These are phyloP conservation scores for Ramalina intermedia DNA, from an alignment of 495 filamentous ascomycete genomes.

Conservation along the genomic window DNA sequence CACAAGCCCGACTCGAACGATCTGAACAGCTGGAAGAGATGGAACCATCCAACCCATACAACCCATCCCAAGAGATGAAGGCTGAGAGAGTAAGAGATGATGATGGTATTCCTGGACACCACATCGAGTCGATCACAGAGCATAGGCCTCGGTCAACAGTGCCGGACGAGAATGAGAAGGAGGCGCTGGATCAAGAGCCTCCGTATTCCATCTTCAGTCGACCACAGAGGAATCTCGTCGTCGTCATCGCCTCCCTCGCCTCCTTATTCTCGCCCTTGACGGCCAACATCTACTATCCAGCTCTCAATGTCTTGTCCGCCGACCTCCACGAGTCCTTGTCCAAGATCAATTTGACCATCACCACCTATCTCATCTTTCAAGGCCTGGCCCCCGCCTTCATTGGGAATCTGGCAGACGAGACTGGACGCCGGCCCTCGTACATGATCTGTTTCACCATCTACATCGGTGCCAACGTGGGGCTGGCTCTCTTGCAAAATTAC, in stretches of 20 bases:
- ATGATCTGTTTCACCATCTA: conserved; percentile 30
- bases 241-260: conserved; percentile 21
- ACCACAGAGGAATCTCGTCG: conserved; percentile 16
- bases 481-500: conserved; percentile 31
- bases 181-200: not conserved
- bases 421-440: conserved; percentile 33
- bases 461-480: conserved; percentile 31
- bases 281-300: conserved; percentile 31
- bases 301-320: conserved; percentile 21
- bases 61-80: too few species aligned
- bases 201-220: conserved; percentile 18
- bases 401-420: conserved; percentile 30
- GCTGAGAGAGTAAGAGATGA: too few species aligned
- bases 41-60: too few species aligned
- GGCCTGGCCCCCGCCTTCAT: conserved; percentile 34
- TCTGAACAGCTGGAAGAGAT: too few species aligned
- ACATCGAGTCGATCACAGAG: too few species aligned
- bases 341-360: conserved; percentile 33
- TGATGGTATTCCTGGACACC: too few species aligned
- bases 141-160: too few species aligned
- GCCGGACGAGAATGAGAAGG: too few species aligned
- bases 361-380: conserved; percentile 33
- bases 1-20: too few species aligned
- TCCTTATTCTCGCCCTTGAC: conserved; percentile 28
- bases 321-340: conserved; percentile 25